A percentile compares a stretch with the other conserved stretches of the same genome.
phyloP scores from a whole-genome alignment of 306 rosid species.

The Sicyos baderoa region DNA sequence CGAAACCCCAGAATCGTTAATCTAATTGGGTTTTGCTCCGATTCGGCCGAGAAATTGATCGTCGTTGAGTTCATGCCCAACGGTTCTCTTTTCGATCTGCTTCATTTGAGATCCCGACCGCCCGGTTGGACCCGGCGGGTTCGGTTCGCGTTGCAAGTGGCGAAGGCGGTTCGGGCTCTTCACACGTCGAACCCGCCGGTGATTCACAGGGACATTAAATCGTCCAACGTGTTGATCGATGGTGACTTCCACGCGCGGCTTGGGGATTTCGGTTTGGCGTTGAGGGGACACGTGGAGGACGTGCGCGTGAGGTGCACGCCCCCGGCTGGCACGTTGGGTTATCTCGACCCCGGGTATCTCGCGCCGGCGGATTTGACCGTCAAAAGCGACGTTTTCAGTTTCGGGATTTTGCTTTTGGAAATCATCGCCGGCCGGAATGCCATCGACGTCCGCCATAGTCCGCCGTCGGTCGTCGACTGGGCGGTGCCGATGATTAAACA shows the following conservation, averaged over 20 bases:
- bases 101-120: slow-evolving; percentile 38
- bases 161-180: slow-evolving; percentile 49
- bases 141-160: slow-evolving; percentile 53
- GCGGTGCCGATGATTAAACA: slow-evolving; percentile 57
- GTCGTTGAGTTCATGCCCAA: slow-evolving; percentile 86
- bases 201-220: slow-evolving; percentile 32
- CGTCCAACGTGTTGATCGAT: slow-evolving; percentile 73
- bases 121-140: slow-evolving; percentile 63
- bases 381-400: slow-evolving; percentile 92
- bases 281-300: slow-evolving; percentile 86
- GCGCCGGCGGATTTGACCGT: slow-evolving; percentile 73
- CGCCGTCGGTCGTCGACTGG: slow-evolving; percentile 88
- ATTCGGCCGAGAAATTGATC: slow-evolving; percentile 32
- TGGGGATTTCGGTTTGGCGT: slow-evolving; percentile 72
- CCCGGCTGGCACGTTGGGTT: slow-evolving; percentile 92
- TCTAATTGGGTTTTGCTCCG: slow-evolving; percentile 58
- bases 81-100: slow-evolving; percentile 67
- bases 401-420: slow-evolving; percentile 72
- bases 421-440: slow-evolving; percentile 76
- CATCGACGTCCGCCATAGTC: slow-evolving; percentile 68
- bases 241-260: slow-evolving; percentile 48
- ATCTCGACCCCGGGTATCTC: slow-evolving; percentile 79
- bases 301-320: slow-evolving; percentile 72
- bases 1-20: slow-evolving; percentile 57
- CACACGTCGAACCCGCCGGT: slow-evolving; percentile 67